Conservation (phyloP, 2,329 filamentous ascomycete species). For the Phialophora verrucosa region DNA sequence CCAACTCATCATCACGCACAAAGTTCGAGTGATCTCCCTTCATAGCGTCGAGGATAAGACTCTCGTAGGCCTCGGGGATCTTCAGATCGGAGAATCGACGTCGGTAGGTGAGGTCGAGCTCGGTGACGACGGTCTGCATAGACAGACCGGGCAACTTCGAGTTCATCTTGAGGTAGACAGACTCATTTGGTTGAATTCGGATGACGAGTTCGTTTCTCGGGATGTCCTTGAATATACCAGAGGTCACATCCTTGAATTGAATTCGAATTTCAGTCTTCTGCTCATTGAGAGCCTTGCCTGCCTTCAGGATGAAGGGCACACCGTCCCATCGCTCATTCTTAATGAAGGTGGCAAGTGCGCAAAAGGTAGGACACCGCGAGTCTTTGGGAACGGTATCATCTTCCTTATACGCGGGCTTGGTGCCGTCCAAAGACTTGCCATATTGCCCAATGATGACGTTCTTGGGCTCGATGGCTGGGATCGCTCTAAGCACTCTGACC, state of each 20-base stretch:
- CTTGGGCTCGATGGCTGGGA: slow-evolving; percentile 95
- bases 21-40: slow-evolving; percentile 99
- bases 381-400: slow-evolving; percentile 98
- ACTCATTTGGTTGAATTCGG: slow-evolving; percentile 98
- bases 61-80: slow-evolving; percentile 99
- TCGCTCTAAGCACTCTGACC: slow-evolving; percentile 88
- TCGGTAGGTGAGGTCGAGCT: slow-evolving; percentile 97
- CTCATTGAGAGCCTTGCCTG: slow-evolving; percentile 97
- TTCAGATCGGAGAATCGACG: slow-evolving; percentile 98
- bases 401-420: slow-evolving; percentile 97
- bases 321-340: slow-evolving; percentile 99
- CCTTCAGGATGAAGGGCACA: slow-evolving; percentile 99
- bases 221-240: slow-evolving; percentile 99
- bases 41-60: slow-evolving; percentile 91
- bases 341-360: slow-evolving; percentile 95
- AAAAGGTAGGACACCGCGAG: slow-evolving; percentile 97
- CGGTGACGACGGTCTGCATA: slow-evolving; percentile 99
- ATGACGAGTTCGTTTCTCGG: slow-evolving; percentile 99
- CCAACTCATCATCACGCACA: slow-evolving; percentile 93
- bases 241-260: slow-evolving; percentile 99
- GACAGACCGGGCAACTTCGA: slow-evolving; percentile 96
- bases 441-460: slow-evolving; percentile 99
- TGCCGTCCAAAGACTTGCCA: slow-evolving; percentile 91
- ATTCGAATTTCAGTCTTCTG: slow-evolving; percentile 99
- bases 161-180: slow-evolving; percentile 99